A percentile compares a stretch with the other conserved stretches of the same genome.
These are phyloP conservation scores for Microcos paniculata DNA, from an alignment of 345 rosid genomes.

Conservation along the genomic window DNA sequence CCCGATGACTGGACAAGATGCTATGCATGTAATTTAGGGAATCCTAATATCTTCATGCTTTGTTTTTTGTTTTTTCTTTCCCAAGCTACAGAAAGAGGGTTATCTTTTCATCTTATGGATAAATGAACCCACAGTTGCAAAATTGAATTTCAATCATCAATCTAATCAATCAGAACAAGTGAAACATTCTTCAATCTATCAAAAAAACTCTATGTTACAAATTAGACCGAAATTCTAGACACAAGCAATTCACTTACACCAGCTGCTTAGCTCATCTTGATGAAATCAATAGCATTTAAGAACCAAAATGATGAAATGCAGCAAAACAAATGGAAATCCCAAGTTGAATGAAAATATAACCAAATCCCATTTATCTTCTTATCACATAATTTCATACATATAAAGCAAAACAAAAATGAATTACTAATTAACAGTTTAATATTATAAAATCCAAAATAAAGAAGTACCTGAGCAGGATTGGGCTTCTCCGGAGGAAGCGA, in stretches of 20 bases:
- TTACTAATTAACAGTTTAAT: neutral
- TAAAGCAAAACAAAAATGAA: too few relatives aligned
- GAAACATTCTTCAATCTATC: neutral
- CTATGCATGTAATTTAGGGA: neutral
- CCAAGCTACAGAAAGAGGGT: neutral
- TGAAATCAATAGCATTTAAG: neutral
- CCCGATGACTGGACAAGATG: neutral
- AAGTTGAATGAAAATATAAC: neutral
- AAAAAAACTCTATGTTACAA: neutral
- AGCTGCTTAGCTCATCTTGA: neutral
- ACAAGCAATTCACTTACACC: neutral
- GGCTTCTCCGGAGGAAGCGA: constrained; percentile 33
- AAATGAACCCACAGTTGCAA: neutral
- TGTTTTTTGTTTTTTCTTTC: neutral
- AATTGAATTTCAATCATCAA: neutral
- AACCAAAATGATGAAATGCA: neutral
- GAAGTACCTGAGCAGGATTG: constrained; percentile 53
- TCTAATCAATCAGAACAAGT: neutral
- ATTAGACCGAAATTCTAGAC: neutral
- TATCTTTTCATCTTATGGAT: neutral
- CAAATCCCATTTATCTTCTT: neutral
- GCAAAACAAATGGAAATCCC: neutral
- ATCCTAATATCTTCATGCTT: neutral
- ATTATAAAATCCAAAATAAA: neutral
- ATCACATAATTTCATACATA: too few relatives aligned